Conservation (phyloP, 495 filamentous ascomycete genomes). For the Neurospora sp. region DNA sequence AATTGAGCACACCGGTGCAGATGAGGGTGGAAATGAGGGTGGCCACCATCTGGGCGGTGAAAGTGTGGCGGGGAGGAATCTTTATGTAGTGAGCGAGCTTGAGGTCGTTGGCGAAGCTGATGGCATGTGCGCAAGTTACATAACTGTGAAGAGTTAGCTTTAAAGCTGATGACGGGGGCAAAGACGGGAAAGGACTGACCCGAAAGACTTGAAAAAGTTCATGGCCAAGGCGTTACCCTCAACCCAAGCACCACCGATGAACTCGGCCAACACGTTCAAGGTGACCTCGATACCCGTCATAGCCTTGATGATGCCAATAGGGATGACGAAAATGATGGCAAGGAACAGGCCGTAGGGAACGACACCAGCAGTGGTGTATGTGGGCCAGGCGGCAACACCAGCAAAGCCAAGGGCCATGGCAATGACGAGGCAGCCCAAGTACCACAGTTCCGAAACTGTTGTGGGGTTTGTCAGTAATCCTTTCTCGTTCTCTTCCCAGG, state of each 20-base stretch:
- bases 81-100: constrained; percentile 38
- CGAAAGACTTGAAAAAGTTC: constrained; percentile 36
- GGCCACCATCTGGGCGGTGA: constrained; percentile 34
- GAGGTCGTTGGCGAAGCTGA: constrained; percentile 29
- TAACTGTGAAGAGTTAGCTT: constrained; percentile 6
- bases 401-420: constrained; percentile 26
- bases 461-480: neutral
- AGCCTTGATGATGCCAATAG: constrained; percentile 32
- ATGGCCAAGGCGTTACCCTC: constrained; percentile 34
- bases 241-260: constrained; percentile 33
- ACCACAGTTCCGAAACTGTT: constrained; percentile 34
- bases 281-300: constrained; percentile 35
- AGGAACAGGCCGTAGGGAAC: constrained; percentile 34
- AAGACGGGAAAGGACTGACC: neutral
- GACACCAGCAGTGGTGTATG: constrained; percentile 29
- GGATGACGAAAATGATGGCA: constrained; percentile 32
- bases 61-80: constrained; percentile 33
- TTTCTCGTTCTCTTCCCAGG: neutral
- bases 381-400: constrained; percentile 30
- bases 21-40: constrained; percentile 31
- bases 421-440: constrained; percentile 22
- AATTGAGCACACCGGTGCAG: constrained; percentile 31
- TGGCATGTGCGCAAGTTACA: constrained; percentile 30
- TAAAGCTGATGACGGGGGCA: neutral
- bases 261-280: constrained; percentile 35